Evolutionary conservation across 2,329 filamentous ascomycete genomes (phyloP).

Genomic region (Aspergillus ochraceus): DNA sequence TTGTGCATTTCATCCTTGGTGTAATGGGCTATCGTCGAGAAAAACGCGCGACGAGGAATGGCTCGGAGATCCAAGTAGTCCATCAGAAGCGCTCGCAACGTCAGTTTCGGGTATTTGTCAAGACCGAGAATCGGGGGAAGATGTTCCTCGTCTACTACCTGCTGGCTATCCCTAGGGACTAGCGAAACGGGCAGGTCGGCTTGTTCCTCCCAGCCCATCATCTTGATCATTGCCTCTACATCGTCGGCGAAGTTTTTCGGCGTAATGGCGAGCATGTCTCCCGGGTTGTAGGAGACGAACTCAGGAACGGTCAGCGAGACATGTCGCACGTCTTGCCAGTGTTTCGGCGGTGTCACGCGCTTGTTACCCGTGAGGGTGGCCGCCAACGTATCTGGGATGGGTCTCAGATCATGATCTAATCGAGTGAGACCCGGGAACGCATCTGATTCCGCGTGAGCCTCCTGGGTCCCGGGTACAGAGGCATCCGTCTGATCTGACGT

Average conservation of each 20-base stretch:
- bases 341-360: conserved; percentile 70
- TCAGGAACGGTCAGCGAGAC: conserved; percentile 59
- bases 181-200: conserved; percentile 70
- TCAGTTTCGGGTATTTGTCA: conserved; percentile 46
- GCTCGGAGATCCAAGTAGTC: conserved; percentile 87
- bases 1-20: conserved; percentile 71
- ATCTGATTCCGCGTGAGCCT: conserved; percentile 6
- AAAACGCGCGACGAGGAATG: conserved; percentile 85
- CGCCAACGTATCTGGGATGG: conserved; percentile 57
- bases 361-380: conserved; percentile 66
- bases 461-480: not conserved
- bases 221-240: conserved; percentile 72
- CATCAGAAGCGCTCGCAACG: conserved; percentile 72
- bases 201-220: conserved; percentile 74
- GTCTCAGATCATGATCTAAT: conserved; percentile 50
- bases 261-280: conserved; percentile 77
- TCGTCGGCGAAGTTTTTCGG: conserved; percentile 85
- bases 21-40: conserved; percentile 74
- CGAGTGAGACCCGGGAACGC: conserved; percentile 25
- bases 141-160: conserved; percentile 22
- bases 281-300: conserved; percentile 60
- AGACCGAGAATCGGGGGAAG: conserved; percentile 37
- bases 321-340: conserved; percentile 94
- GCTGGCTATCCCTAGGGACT: conserved; percentile 28
- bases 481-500: not conserved